Conservation (phyloP, 768 basidiomycete genomes). For the Pleurotus cornucopiae region DNA sequence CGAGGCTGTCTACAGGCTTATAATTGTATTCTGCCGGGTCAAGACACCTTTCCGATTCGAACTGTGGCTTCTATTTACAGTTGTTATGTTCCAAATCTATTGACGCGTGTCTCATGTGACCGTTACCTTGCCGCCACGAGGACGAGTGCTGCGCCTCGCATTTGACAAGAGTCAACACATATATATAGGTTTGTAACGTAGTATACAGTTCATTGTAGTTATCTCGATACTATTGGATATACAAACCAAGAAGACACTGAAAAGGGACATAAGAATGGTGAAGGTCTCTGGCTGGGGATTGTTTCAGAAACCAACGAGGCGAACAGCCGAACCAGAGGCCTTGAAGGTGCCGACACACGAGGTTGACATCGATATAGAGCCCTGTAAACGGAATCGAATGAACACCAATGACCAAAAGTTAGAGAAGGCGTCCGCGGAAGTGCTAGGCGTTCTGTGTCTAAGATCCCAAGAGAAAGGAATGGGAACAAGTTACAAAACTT, state of each 20-base stretch:
- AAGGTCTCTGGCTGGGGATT: not conserved
- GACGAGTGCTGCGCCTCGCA: not conserved
- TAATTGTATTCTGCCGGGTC: no score
- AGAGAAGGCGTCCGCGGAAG: not conserved
- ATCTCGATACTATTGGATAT: not conserved
- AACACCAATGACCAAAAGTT: slow-evolving; percentile 1
- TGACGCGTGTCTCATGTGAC: not conserved
- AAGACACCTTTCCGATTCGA: no score
- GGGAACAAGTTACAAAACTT: not conserved
- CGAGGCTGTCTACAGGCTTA: no score
- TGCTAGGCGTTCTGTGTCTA: not conserved
- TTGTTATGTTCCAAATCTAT: not conserved
- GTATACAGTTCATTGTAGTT: slow-evolving; percentile 5
- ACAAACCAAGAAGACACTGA: slow-evolving; percentile 2
- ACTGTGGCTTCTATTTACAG: not conserved
- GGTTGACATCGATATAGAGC: not conserved
- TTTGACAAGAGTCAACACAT: not conserved
- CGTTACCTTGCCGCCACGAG: not conserved
- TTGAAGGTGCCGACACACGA: not conserved
- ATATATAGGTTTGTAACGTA: slow-evolving; percentile 4
- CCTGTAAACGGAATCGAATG: slow-evolving; percentile 4
- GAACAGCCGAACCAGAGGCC: not conserved
- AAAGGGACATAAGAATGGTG: not conserved
- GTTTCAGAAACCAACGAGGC: slow-evolving; percentile 1
- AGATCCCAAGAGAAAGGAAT: not conserved